Evolutionary conservation across 805 yeast genomes (phyloP).

Genomic region (Yarrowia yakushimensis): DNA sequence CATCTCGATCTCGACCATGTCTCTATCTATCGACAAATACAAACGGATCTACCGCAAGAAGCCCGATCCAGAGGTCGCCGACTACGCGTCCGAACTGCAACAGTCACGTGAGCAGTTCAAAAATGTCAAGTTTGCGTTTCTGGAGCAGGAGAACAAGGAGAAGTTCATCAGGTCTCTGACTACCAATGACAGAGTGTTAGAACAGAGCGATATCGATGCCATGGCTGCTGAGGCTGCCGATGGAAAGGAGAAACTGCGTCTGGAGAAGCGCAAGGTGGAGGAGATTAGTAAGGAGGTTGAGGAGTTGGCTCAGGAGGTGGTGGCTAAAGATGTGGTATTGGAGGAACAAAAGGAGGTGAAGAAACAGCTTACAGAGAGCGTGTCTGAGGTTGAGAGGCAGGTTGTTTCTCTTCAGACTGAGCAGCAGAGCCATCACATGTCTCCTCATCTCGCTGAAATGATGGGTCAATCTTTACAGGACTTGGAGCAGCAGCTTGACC

Average conservation of each 20-base stretch:
- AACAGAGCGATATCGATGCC: constrained; percentile 10
- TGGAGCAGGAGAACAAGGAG: constrained; percentile 71
- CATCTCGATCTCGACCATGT: neutral
- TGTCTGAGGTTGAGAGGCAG: neutral
- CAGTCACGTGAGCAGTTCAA: constrained; percentile 40
- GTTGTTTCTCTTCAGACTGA: neutral
- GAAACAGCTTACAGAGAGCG: neutral
- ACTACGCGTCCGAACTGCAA: constrained; percentile 26
- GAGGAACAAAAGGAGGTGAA: neutral
- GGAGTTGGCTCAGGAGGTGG: neutral
- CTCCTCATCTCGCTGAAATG: neutral
- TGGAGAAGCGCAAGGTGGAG: constrained; percentile 6
- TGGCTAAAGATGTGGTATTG: neutral
- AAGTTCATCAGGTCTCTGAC: constrained; percentile 49
- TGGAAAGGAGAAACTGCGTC: neutral
- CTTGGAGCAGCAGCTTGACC: neutral
- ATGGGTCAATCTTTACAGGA: neutral
- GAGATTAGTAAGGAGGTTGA: neutral
- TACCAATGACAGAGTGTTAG: constrained; percentile 2
- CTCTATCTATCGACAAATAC: constrained; percentile 12
- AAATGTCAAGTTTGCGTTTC: constrained; percentile 58
- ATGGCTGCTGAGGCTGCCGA: neutral
- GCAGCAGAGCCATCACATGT: neutral
- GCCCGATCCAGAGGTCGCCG: neutral
- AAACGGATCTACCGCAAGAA: constrained; percentile 1